A percentile compares a stretch with the other conserved stretches of the same genome.
Conservation (phyloP, 2,329 filamentous ascomycete genomes). For the Chaetomium strumarium region DNA sequence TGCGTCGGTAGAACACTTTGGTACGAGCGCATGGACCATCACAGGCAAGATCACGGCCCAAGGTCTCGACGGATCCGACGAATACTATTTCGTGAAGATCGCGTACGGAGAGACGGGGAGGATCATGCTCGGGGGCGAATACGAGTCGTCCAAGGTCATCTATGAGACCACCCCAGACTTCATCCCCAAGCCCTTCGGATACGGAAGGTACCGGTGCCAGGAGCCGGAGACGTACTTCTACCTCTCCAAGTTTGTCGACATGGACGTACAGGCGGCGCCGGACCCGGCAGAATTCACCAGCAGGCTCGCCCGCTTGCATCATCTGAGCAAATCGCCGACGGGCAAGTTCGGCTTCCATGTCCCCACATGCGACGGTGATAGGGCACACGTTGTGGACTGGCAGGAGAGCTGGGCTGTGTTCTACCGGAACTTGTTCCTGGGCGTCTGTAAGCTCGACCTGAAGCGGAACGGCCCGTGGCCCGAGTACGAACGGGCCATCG, state of each 20-base stretch:
- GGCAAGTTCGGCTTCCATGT: conserved; percentile 35
- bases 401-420: conserved; percentile 28
- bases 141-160: conserved; percentile 9
- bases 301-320: conserved; percentile 23
- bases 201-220: conserved; percentile 8
- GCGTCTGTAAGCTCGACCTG: conserved; percentile 21
- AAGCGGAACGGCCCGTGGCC: conserved; percentile 23
- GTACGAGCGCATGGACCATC: conserved; percentile 10
- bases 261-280: conserved; percentile 17
- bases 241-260: conserved; percentile 22
- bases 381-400: conserved; percentile 29
- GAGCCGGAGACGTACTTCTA: conserved; percentile 18
- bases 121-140: conserved; percentile 9
- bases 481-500: conserved; percentile 18
- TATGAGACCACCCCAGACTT: conserved; percentile 6
- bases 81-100: conserved; percentile 6
- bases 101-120: conserved; percentile 7
- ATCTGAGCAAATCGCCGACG: conserved; percentile 20
- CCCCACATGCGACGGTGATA: conserved; percentile 31
- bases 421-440: conserved; percentile 21
- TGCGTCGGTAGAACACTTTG: conserved; percentile 8
- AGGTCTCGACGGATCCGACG: background rate
- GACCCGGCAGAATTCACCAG: conserved; percentile 18
- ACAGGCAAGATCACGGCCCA: conserved; percentile 1
- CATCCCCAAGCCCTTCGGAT: conserved; percentile 6